These are phyloP conservation scores for Lecanosticta acicola DNA, from an alignment of 2,329 filamentous ascomycete species.

Conservation along the genomic window DNA sequence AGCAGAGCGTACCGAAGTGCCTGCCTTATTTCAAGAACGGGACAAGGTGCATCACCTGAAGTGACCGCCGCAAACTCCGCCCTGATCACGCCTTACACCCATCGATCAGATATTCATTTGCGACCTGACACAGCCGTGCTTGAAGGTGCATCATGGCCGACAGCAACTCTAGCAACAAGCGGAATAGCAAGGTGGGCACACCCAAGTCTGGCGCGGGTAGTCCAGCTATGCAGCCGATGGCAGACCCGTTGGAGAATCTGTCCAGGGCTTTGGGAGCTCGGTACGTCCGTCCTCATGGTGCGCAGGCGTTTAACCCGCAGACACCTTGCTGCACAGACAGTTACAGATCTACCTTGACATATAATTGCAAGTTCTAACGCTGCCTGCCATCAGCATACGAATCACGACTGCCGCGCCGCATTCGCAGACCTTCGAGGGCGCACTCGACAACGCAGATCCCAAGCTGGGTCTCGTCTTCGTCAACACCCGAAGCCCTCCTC, in stretches of 20 bases:
- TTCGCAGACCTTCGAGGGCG: constrained; percentile 53
- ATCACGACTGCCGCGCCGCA: constrained; percentile 50
- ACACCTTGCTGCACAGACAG: no score
- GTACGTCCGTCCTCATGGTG: constrained; percentile 38
- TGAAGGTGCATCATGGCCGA: background rate
- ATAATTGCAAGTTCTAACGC: background rate
- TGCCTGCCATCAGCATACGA: constrained; percentile 45
- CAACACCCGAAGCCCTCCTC: constrained; percentile 43
- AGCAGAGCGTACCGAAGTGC: background rate
- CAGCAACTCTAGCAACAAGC: constrained; percentile 37
- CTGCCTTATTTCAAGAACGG: background rate
- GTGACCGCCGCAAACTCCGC: no score
- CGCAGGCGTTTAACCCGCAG: no score
- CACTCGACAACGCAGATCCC: constrained; percentile 57
- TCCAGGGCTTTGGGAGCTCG: constrained; percentile 57
- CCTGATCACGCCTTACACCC: no score
- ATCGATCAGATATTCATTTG: no score
- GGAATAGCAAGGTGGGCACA: constrained; percentile 50
- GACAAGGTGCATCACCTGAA: background rate
- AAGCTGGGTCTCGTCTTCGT: constrained; percentile 57
- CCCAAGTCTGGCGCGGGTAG: constrained; percentile 37
- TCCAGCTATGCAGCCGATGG: constrained; percentile 40
- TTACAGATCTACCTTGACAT: no score
- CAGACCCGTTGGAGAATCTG: constrained; percentile 46
- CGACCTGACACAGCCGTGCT: background rate